Base-by-base conservation (phyloP, 495 filamentous ascomycete species). In the Jackrogersella minutella region DNA sequence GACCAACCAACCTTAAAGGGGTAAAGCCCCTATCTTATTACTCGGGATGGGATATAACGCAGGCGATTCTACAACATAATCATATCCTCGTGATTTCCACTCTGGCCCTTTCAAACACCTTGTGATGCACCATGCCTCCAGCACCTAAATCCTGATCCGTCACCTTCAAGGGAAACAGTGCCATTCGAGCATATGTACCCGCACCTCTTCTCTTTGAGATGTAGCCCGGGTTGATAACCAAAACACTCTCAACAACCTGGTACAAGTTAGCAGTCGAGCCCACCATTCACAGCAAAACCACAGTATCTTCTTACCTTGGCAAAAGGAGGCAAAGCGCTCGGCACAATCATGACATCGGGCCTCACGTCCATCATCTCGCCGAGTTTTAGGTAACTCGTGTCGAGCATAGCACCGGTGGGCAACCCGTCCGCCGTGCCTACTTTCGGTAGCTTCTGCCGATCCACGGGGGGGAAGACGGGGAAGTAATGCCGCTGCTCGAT, bases 401-500 rank as follows among this genome's bases (percentile, higher is more conserved):
- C 95, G 44, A 99, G 74, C 74, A 81, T 76, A 1, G 90, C 86
- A 0, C 94, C 94, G 0, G 87, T 87, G 1, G 88, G 85, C 14
- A 83, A 76, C 8, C 84, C 86, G 21, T 86, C 84, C 7, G 66
- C 79, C 6, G 78, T 84, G 28, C 81, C 86, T 24, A 79, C 83
- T 73, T 87, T 90, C 2, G 90, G 89, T 59, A 94, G 73, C 50
- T 79, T 82, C 55, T 83, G 81, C 40, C 93, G 83, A 36, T 87
- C 86, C 21, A 84, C 81, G 0, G 93, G 88, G 26, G 95, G 95
- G 66, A 91, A 97, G 10, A 98, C 73, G 10, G 95, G 95, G 71
- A 91, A 92, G 75, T 91, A 97, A 76, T 94, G 91, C 2, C 92
- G 82, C 77, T 99, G 95, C 73, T 93, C 88, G 56, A 98, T 84